A percentile compares a stretch with the other conserved stretches of the same genome.
phyloP scores from a whole-genome alignment of 148 eudicot species.

The Vaccinium corymbosum region DNA sequence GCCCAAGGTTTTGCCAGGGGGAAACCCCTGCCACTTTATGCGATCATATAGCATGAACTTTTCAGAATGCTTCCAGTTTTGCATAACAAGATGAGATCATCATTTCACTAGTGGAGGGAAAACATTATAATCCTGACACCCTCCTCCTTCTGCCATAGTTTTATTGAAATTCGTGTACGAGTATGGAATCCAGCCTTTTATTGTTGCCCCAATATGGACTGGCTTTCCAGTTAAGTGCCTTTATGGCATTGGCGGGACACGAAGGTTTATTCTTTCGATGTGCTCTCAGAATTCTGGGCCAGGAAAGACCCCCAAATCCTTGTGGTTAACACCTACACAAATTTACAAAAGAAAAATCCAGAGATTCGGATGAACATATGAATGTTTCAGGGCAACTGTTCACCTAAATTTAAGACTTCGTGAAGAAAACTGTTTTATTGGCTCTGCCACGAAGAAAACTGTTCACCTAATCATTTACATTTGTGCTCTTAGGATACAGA shows the following conservation, averaged over 20 bases:
- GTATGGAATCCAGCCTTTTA: not conserved
- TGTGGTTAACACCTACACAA: not conserved
- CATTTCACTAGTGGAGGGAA: not conserved
- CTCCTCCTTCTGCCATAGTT: slow-evolving; percentile 3
- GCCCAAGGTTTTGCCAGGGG: not conserved
- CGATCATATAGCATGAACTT: not conserved
- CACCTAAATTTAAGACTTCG: not conserved
- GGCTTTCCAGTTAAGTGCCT: not conserved
- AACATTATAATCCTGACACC: not conserved
- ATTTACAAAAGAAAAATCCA: not conserved
- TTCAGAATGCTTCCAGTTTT: not conserved
- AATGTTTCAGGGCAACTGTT: not conserved
- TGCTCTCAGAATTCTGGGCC: not conserved
- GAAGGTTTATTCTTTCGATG: not conserved
- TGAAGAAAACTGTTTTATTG: not conserved
- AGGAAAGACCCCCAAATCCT: not conserved
- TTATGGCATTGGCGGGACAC: not conserved
- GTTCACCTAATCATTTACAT: not conserved
- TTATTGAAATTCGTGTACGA: not conserved
- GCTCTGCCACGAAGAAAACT: not conserved
- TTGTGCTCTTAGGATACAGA: not conserved
- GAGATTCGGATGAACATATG: not conserved
- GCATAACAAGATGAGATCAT: not conserved
- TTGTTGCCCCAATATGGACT: not conserved
- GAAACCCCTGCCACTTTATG: not conserved